Evolutionary conservation across 2,329 filamentous ascomycete species (phyloP).

Genomic region (Neonectria magnoliae): DNA sequence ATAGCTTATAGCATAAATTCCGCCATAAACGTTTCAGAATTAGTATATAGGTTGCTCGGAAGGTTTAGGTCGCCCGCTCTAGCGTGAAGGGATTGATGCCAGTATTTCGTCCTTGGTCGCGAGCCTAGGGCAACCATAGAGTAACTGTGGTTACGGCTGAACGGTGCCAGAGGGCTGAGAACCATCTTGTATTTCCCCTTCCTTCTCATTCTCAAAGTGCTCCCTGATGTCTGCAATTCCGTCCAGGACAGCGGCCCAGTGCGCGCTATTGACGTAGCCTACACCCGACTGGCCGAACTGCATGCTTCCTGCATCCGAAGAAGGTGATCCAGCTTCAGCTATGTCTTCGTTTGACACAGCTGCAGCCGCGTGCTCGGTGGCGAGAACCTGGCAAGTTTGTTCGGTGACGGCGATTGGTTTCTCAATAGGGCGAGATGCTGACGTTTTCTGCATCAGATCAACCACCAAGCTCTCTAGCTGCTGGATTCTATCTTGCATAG

Average conservation of each 20-base stretch:
- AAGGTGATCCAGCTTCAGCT: neutral
- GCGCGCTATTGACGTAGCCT: conserved; percentile 49
- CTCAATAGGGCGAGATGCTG: neutral
- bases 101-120: conserved; percentile 46
- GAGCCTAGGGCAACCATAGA: conserved; percentile 45
- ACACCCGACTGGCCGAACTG: conserved; percentile 35
- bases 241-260: conserved; percentile 55
- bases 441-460: conserved; percentile 36
- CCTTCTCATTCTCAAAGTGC: conserved; percentile 45
- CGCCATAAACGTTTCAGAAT: too few species aligned
- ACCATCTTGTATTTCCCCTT: conserved; percentile 12
- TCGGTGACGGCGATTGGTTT: neutral
- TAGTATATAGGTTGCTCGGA: too few species aligned
- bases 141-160: conserved; percentile 35
- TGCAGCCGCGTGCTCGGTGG: neutral
- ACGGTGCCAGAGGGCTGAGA: neutral
- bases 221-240: conserved; percentile 53
- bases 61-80: too few species aligned
- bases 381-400: neutral
- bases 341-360: neutral
- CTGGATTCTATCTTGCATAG: neutral
- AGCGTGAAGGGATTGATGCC: conserved; percentile 45
- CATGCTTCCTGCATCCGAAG: conserved; percentile 47
- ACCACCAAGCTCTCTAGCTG: conserved; percentile 45
- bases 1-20: too few species aligned